Evolutionary conservation across 345 rosid species (phyloP).

Genomic region (Pseudoturritis turrita): DNA sequence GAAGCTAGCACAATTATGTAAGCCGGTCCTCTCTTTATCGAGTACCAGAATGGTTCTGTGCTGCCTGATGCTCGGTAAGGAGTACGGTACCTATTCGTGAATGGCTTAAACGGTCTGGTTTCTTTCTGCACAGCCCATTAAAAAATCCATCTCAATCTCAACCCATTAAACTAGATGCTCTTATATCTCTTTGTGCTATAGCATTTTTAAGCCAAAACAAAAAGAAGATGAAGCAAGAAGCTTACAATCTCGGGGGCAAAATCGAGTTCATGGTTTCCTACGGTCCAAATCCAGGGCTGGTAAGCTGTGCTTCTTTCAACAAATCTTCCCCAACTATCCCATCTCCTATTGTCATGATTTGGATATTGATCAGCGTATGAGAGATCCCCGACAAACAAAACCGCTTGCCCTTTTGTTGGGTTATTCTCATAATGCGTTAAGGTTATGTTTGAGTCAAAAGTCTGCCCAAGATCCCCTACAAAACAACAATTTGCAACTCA

Average conservation of each 20-base stretch:
- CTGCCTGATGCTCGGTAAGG: constrained; percentile 66
- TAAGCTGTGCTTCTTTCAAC: constrained; percentile 75
- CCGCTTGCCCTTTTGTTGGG: constrained; percentile 54
- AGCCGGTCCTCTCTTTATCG: constrained; percentile 86
- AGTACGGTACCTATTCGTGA: constrained; percentile 48
- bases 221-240: background rate
- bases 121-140: constrained; percentile 54
- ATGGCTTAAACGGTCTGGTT: constrained; percentile 70
- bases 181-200: background rate
- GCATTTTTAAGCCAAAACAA: background rate
- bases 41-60: constrained; percentile 75
- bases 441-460: constrained; percentile 68
- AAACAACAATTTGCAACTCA: background rate
- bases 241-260: constrained; percentile 58
- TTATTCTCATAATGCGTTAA: constrained; percentile 66
- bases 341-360: constrained; percentile 57
- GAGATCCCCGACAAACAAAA: constrained; percentile 78
- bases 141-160: background rate
- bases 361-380: constrained; percentile 77
- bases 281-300: constrained; percentile 95
- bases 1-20: constrained; percentile 71
- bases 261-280: constrained; percentile 83
- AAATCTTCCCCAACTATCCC: constrained; percentile 92
- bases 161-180: background rate
- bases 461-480: constrained; percentile 92